Evolutionary conservation across 192 early-diverging fungal species (phyloP), one percentile per base, ranked within the genome.

Genomic region (Backusella tarrabulga): DNA sequence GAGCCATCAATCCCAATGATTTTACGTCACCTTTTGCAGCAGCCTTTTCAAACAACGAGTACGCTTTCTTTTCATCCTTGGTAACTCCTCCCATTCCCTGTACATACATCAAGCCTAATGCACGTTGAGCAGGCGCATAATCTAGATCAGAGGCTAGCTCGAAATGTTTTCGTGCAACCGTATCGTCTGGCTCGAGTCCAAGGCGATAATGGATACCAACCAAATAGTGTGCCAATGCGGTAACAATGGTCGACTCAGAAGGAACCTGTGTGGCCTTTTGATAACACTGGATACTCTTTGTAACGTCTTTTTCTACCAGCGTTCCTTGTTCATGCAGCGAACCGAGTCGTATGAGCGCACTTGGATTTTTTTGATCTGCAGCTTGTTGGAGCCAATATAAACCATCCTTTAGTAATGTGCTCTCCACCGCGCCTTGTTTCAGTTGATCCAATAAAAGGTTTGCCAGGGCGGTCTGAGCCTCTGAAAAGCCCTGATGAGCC

Each of bases 1-100:
- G 35, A 11, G 76, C 79, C 26, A 85, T 52, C 23, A 77, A 76
- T 2, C 75, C 70, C 26, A 81, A 35, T 21, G 83, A 76, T 38
- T 32, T 29, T 6, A 75, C 12, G 50, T 85, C 79, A 17, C 82
- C 82, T 40, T 80, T 69, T 29, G 66, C 70, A 15, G 79, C 84
- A 17, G 85, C 83, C 38, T 79, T 78, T 63, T 69, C 69, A 44
- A 78, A 86, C 67, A 83, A 83, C 6, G 35, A 36, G 72, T 73
- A 69, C 1, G 83, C 81, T 40, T 71, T 67, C 2, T 67, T 23
- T 32, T 80, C 23, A 42, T 80, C 73, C 41, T 77, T 69, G 19
- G 40, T 34, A 32, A 76, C 66, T 23, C 67, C 66, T 23, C 67
- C 63, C n/a, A 68, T 66, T 2, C 76, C 83, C 32, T 74, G 41